These are phyloP conservation scores for Syncephalastrum monosporum DNA, from an alignment of 371 early-diverging fungal species.

Conservation along the genomic window DNA sequence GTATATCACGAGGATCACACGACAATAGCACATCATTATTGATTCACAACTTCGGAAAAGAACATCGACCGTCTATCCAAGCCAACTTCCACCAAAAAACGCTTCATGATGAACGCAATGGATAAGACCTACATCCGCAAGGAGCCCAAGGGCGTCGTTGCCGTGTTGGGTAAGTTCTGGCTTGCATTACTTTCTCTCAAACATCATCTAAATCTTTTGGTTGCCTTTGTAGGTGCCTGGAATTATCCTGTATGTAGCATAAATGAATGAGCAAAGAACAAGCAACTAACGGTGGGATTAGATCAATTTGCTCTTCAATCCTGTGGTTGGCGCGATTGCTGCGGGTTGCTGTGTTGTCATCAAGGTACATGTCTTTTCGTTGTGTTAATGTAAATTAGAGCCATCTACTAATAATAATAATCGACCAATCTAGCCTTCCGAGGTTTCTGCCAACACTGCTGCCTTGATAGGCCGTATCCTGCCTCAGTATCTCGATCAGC, in stretches of 20 bases:
- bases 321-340: conserved; percentile 86
- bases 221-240: conserved; percentile 65
- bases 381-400: no score
- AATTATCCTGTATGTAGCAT: conserved; percentile 72
- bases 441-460: conserved; percentile 73
- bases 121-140: conserved; percentile 50
- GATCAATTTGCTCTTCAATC: conserved; percentile 66
- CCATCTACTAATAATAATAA: neutral
- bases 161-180: conserved; percentile 53
- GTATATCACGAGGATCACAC: conserved; percentile 12
- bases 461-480: conserved; percentile 57
- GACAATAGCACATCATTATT: neutral
- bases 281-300: conserved; percentile 3
- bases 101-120: conserved; percentile 32
- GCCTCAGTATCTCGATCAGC: conserved; percentile 73
- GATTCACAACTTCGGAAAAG: conserved; percentile 11
- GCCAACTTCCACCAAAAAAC: conserved; percentile 28
- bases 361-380: conserved; percentile 47
- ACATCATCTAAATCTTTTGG: neutral
- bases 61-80: conserved; percentile 32
- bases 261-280: neutral
- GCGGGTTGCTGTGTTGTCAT: conserved; percentile 87
- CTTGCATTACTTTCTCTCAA: neutral
- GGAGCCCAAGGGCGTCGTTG: conserved; percentile 76
- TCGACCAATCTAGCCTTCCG: conserved; percentile 65